These are phyloP conservation scores for Pseudoscleropodium purum DNA, from an alignment of 225 moss, liverwort and hornwort genomes.

Conservation along the genomic window DNA sequence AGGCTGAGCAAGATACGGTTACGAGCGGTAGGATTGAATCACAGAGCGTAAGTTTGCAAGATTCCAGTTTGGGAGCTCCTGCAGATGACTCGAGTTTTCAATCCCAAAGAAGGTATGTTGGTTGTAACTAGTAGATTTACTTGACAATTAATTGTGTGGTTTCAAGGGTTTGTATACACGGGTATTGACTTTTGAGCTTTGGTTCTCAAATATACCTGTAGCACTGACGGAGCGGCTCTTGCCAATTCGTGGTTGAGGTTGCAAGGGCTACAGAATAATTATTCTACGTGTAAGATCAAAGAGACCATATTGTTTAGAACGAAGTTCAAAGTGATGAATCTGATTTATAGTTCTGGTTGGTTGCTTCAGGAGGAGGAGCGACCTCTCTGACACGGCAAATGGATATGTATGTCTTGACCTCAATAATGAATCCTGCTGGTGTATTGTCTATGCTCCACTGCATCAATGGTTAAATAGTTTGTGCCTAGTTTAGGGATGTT, in stretches of 20 bases:
- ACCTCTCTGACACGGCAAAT: not conserved
- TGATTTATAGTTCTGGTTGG: not conserved
- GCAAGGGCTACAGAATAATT: not conserved
- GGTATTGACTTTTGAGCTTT: not conserved
- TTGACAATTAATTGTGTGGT: not conserved
- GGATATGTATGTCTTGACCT: constrained; percentile 6
- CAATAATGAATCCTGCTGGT: not conserved
- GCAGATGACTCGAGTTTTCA: constrained; percentile 5
- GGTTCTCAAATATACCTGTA: not conserved
- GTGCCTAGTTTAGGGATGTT: not conserved
- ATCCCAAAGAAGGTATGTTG: constrained; percentile 29
- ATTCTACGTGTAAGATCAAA: not conserved
- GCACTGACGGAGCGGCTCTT: not conserved
- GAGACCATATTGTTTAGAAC: not conserved
- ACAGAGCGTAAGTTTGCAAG: constrained; percentile 6
- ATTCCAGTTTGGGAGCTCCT: not conserved
- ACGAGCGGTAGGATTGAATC: constrained; percentile 8
- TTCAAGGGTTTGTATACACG: not conserved
- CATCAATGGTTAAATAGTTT: not conserved
- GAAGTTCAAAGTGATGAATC: not conserved
- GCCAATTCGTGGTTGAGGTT: not conserved
- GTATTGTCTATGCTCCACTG: not conserved
- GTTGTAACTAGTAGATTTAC: not conserved
- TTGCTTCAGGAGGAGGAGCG: constrained; percentile 23
- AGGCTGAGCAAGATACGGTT: constrained; percentile 29